Evolutionary conservation across 2,329 filamentous ascomycete species (phyloP), one percentile per base, ranked within the genome.

Genomic region (Aspergillus fischeri): DNA sequence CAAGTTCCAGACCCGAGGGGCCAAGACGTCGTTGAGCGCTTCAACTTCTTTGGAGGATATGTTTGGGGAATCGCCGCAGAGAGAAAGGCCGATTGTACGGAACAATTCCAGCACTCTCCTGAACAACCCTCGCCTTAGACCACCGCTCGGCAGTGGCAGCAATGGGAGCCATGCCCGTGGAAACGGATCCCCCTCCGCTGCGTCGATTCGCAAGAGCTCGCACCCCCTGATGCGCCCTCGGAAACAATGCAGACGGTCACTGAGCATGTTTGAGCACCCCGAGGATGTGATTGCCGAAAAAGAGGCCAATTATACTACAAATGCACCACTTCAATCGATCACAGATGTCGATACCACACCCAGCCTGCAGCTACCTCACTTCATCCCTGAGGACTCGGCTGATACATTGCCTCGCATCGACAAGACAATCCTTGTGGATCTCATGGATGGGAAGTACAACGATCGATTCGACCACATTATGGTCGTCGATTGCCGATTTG

Each of bases 221-320:
- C 92, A 87, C 73, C 89, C 83, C 56, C 84, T 89, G 63, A 79
- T 86, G 66, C 86, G 91, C 60, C 90, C 90, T 48, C 85, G 92
- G 63, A 96, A 96, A 70, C 90, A 94, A 73, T 93, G 93, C 70
- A 87, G 94, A 59, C 87, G 94, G 63, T 96, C 93, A 25, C 79
- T 97, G 70, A 97, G 94, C 82, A 99, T 99, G 94, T 99, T 96
- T 76, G 93, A 97, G 77, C 86, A 89, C 72, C 89, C 92, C 3
- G 89, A 85, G 63, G 94, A 97, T 70, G 82, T 97, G 55, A 89
- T 96, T 79, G 91, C 91, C 76, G 81, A 87, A 55, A 91, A 92
- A 73, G 80, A 88, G 63, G 84, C 86, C 49, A 83, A 83, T 57
- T 69, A 77, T 53, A 73, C 77, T 65, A 70, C 81, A 57, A 79